Evolutionary conservation across 768 basidiomycete species (phyloP).

Genomic region (Trametes cinnabarina): DNA sequence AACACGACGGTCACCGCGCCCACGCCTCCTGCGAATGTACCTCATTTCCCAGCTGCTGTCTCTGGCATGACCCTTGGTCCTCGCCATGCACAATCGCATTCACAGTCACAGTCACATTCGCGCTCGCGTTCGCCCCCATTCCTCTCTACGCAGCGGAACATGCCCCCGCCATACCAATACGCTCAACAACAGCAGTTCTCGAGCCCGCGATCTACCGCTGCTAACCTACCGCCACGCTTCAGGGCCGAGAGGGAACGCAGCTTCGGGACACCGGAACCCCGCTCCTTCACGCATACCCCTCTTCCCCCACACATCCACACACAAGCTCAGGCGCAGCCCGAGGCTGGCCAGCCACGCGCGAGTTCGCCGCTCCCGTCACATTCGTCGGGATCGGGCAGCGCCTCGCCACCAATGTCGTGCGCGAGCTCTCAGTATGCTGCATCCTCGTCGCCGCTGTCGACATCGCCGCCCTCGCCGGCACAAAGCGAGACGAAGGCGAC

Average conservation of each 20-base stretch:
- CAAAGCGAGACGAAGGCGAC: conserved; percentile 17
- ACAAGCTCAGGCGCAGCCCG: neutral
- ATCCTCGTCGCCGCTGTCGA: conserved; percentile 30
- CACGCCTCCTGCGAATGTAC: conserved; percentile 36
- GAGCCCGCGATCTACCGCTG: conserved; percentile 5
- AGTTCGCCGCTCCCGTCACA: conserved; percentile 31
- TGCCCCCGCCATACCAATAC: conserved; percentile 6
- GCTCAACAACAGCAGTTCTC: conserved; percentile 1
- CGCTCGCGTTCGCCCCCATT: conserved; percentile 21
- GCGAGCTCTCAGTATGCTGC: conserved; percentile 43
- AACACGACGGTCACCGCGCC: conserved; percentile 47
- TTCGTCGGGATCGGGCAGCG: conserved; percentile 45
- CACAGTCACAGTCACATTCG: conserved; percentile 21
- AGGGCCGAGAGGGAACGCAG: conserved; percentile 15
- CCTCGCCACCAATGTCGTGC: conserved; percentile 59
- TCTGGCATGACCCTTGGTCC: conserved; percentile 25
- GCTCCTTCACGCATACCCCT: neutral
- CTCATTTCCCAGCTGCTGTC: conserved; percentile 13
- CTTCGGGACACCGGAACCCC: neutral
- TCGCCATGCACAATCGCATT: conserved; percentile 12
- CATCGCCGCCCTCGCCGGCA: conserved; percentile 30
- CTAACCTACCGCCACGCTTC: conserved; percentile 16
- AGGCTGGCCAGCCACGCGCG: conserved; percentile 17
- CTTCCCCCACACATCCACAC: conserved; percentile 6
- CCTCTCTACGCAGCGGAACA: conserved; percentile 11